Percentiles rank a stretch among this genome's conserved stretches.
These are phyloP conservation scores for Dipteronia dyeriana DNA, from an alignment of 345 rosid species.

Conservation along the genomic window DNA sequence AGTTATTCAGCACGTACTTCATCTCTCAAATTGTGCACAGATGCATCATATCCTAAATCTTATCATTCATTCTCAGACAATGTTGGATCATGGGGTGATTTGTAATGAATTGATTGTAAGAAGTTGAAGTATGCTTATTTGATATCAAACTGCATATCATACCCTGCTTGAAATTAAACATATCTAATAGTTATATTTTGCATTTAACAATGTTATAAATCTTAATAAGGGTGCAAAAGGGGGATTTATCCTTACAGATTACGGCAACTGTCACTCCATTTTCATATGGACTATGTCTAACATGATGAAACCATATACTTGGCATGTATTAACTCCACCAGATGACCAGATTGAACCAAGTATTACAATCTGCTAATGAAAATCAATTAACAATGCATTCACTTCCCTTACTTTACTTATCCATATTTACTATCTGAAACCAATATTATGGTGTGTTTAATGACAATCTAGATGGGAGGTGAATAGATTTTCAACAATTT, in stretches of 20 bases:
- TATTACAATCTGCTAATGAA: slow-evolving; percentile 12
- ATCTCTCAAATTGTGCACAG: slow-evolving; percentile 12
- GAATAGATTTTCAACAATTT: no score
- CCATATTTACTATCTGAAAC: no score
- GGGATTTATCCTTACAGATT: slow-evolving; percentile 54
- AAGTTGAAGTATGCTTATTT: slow-evolving; percentile 90
- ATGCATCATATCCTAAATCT: slow-evolving; percentile 22
- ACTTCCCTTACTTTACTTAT: background rate
- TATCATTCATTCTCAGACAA: slow-evolving; percentile 24
- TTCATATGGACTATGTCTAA: slow-evolving; percentile 73
- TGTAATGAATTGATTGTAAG: slow-evolving; percentile 56
- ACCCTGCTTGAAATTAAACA: slow-evolving; percentile 53
- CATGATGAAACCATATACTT: slow-evolving; percentile 99
- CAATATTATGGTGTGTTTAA: no score
- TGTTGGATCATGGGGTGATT: slow-evolving; percentile 23
- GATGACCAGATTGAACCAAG: slow-evolving; percentile 16
- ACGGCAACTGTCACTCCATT: slow-evolving; percentile 72
- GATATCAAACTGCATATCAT: slow-evolving; percentile 87
- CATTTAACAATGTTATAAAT: slow-evolving; percentile 6
- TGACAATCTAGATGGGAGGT: no score
- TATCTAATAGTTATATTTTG: background rate
- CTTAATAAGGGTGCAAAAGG: background rate
- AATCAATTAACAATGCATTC: background rate
- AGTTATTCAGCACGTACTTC: background rate
- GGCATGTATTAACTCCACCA: slow-evolving; percentile 49